Evolutionary conservation across 1,139 yeast species (phyloP).

Genomic region (Suhomyces maxii): DNA sequence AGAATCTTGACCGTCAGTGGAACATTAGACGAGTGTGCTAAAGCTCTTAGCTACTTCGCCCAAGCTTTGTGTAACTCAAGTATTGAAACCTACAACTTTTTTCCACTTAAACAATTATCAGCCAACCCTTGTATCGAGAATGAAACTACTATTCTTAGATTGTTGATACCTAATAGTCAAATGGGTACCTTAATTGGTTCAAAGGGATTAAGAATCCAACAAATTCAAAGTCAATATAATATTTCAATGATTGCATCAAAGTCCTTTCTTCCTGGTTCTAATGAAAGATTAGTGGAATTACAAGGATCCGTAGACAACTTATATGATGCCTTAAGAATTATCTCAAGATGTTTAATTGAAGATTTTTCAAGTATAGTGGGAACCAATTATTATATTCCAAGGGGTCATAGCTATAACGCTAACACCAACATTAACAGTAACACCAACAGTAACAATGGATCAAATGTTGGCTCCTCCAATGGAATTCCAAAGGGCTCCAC

Average conservation of each 20-base stretch:
- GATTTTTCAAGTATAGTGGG: conserved; percentile 69
- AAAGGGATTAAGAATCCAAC: conserved; percentile 78
- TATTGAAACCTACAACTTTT: conserved; percentile 47
- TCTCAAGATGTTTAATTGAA: conserved; percentile 73
- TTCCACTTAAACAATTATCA: conserved; percentile 63
- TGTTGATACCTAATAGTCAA: conserved; percentile 81
- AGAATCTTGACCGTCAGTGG: conserved; percentile 84
- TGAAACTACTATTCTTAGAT: conserved; percentile 59
- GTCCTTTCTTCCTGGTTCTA: conserved; percentile 78
- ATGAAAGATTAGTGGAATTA: conserved; percentile 84
- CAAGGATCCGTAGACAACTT: conserved; percentile 77
- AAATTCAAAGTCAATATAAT: conserved; percentile 66
- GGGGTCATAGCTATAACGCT: conserved; percentile 28
- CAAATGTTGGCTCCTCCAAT: conserved; percentile 2
- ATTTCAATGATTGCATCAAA: conserved; percentile 89
- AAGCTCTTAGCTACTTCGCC: conserved; percentile 72
- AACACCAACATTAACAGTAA: not conserved
- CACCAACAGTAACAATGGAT: not conserved
- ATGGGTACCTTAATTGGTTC: conserved; percentile 91
- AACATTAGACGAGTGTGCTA: conserved; percentile 68
- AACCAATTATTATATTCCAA: conserved; percentile 66
- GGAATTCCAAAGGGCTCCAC: conserved; percentile 20
- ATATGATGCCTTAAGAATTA: conserved; percentile 56
- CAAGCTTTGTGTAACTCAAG: conserved; percentile 53
- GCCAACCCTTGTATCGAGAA: conserved; percentile 52